phyloP scores from a whole-genome alignment of 345 rosid species.

The Angophora floribunda region DNA sequence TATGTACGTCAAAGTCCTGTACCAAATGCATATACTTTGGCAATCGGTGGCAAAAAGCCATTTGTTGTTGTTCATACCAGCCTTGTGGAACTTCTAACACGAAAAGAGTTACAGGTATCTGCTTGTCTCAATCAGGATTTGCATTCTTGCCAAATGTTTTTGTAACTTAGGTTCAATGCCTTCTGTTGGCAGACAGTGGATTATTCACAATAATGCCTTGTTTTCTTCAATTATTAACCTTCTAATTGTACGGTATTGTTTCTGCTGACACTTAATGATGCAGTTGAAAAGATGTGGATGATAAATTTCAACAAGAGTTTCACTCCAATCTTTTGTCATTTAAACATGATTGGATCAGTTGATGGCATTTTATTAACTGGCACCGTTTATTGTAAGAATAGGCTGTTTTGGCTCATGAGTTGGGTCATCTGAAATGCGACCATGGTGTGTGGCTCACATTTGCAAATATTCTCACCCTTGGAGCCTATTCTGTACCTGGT shows the following conservation, averaged over 20 bases:
- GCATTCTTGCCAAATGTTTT: background rate
- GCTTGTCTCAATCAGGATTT: background rate
- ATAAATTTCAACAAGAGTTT: background rate
- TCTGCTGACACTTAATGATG: background rate
- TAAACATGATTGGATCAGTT: background rate
- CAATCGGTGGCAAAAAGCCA: constrained; percentile 82
- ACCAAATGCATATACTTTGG: constrained; percentile 89
- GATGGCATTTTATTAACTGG: background rate
- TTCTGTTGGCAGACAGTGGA: background rate
- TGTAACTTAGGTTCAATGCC: background rate
- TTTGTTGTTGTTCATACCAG: constrained; percentile 90
- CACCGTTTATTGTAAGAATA: constrained; percentile 11
- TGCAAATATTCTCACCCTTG: constrained; percentile 88
- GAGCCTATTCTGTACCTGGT: constrained; percentile 94
- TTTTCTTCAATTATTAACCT: background rate
- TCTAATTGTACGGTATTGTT: background rate
- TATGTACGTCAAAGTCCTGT: constrained; percentile 92
- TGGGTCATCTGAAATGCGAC: constrained; percentile 95
- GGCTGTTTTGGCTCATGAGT: constrained; percentile 97
- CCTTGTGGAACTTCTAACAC: constrained; percentile 83
- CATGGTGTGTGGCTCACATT: constrained; percentile 98
- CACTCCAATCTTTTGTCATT: background rate
- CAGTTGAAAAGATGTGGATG: background rate
- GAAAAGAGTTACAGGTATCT: constrained; percentile 80
- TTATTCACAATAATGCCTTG: background rate